Base-by-base conservation (phyloP, 75 land plant genomes). In the Cupressus sempervirens region DNA sequence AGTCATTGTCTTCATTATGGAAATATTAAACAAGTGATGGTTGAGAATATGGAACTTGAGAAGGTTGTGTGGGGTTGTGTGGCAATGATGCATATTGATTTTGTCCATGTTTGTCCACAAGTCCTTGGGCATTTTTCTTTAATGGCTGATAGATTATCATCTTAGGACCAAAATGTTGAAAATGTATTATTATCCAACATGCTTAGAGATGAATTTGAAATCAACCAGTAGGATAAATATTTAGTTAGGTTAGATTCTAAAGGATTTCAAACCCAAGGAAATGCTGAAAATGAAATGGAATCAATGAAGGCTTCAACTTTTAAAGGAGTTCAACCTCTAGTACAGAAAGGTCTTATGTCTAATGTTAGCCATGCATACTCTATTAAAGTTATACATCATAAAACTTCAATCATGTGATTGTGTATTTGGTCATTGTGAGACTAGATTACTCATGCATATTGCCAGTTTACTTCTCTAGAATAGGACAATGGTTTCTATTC, bases 51-150 rank as follows among this genome's bases (percentile, higher is more conserved):
- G 99, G 99, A 97, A 73, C 94, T 96, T 14, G 97, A 96, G 87
- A 98, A 98, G 89, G 99, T 98, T 52, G 95, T 98, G 77, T 98
- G 98, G 99, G 99, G 99, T 26, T 98, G 99, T 87, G 99, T 98
- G 79, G 98, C 99, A 16, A 96, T 98, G 97, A 96, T 98, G 94
- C 99, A 98, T 86, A 98, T 98, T 73, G 99, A n/a, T n/a, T n/a
- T n/a, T n/a, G n/a, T n/a, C n/a, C n/a, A n/a, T n/a, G n/a, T n/a
- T n/a, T n/a, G n/a, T n/a, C n/a, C n/a, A n/a, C n/a, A n/a, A n/a
- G n/a, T n/a, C n/a, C n/a, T n/a, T n/a, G n/a, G n/a, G n/a, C n/a
- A n/a, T n/a, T n/a, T n/a, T n/a, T n/a, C n/a, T n/a, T n/a, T n/a
- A n/a, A n/a, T n/a, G n/a, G n/a, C n/a, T n/a, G n/a, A n/a, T n/a